Percentiles rank a stretch among this genome's conserved stretches.
Evolutionary conservation across 192 early-diverging fungal species (phyloP).

Genomic region (Coemansia asiatica): DNA sequence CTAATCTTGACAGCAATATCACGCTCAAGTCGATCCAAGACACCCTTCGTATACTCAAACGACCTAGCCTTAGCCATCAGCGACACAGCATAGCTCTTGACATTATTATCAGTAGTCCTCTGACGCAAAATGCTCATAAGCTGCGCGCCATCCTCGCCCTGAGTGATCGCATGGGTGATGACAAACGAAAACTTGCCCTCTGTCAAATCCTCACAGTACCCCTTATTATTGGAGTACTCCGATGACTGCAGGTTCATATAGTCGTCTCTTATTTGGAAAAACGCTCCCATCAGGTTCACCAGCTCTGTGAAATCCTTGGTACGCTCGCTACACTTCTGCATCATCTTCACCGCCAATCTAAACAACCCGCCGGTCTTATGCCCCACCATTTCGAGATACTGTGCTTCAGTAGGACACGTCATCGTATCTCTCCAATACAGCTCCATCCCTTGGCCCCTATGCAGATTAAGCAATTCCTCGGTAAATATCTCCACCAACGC

Average conservation of each 20-base stretch:
- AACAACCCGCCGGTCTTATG: slow-evolving; percentile 99
- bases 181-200: slow-evolving; percentile 99
- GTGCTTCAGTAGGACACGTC: slow-evolving; percentile 87
- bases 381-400: slow-evolving; percentile 92
- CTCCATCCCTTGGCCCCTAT: slow-evolving; percentile 97
- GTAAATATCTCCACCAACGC: slow-evolving; percentile 82
- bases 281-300: slow-evolving; percentile 87
- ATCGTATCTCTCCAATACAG: slow-evolving; percentile 91
- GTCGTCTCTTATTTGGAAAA: slow-evolving; percentile 98
- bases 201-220: slow-evolving; percentile 96
- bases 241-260: slow-evolving; percentile 90
- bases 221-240: slow-evolving; percentile 90
- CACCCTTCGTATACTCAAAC: slow-evolving; percentile 76
- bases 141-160: slow-evolving; percentile 58
- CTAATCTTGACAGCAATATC: slow-evolving; percentile 64
- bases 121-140: slow-evolving; percentile 89
- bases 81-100: slow-evolving; percentile 86
- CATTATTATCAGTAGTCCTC: slow-evolving; percentile 71
- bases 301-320: slow-evolving; percentile 69
- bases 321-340: slow-evolving; percentile 73
- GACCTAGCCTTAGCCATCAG: slow-evolving; percentile 75
- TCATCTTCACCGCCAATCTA: slow-evolving; percentile 87
- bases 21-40: slow-evolving; percentile 64
- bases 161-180: slow-evolving; percentile 80
- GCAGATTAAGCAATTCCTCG: slow-evolving; percentile 87